Conservation (phyloP, 148 eudicot genomes). For the Dysphania ambrosioides region DNA sequence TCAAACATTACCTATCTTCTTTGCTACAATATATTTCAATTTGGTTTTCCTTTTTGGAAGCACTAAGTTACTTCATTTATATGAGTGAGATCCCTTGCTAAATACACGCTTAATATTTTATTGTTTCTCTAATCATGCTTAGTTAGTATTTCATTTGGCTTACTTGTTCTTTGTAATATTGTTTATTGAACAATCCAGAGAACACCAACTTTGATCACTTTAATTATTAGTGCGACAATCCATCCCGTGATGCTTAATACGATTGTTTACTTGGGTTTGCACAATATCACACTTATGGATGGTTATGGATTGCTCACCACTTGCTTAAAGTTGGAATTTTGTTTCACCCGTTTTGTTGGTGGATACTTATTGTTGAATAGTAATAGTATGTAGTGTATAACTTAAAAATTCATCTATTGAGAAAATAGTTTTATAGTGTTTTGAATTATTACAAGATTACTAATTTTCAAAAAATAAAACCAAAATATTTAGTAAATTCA, state of each 20-base stretch:
- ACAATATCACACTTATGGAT: slow-evolving; percentile 5
- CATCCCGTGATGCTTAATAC: slow-evolving; percentile 5
- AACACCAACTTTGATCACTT: neutral
- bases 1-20: slow-evolving; percentile 17
- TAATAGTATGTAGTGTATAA: no score
- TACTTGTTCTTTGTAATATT: neutral
- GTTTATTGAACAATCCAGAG: neutral
- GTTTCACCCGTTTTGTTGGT: no score
- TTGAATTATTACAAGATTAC: no score
- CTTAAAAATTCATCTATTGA: no score
- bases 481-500: no score
- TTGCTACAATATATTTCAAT: slow-evolving; percentile 18
- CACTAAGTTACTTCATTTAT: slow-evolving; percentile 22
- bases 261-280: slow-evolving; percentile 1
- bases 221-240: neutral
- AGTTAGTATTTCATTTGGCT: slow-evolving; percentile 2
- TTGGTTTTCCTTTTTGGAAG: slow-evolving; percentile 37
- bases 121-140: slow-evolving; percentile 21
- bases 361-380: no score
- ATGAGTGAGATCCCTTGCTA: slow-evolving; percentile 28
- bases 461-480: no score
- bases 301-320: slow-evolving; percentile 19
- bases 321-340: slow-evolving; percentile 15
- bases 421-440: no score
- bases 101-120: slow-evolving; percentile 24